These are phyloP conservation scores for Kuraishia borneana DNA, from an alignment of 805 yeast genomes.

Conservation along the genomic window DNA sequence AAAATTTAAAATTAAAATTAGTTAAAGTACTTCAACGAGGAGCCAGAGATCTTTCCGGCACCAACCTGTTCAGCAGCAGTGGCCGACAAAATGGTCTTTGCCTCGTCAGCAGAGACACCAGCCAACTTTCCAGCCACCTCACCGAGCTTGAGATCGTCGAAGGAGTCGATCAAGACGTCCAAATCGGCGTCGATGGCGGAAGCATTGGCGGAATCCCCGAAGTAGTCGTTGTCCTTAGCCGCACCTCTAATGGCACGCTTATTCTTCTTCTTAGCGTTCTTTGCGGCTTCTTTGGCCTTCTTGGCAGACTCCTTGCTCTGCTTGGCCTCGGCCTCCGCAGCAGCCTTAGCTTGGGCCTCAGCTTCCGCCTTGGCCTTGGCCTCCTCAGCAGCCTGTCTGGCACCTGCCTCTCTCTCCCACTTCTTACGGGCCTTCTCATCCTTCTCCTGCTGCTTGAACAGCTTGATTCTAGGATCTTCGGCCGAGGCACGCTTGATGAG, in stretches of 20 bases:
- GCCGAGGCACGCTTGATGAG: constrained; percentile 78
- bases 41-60: constrained; percentile 42
- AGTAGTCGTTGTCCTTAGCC: constrained; percentile 76
- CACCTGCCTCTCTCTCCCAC: constrained; percentile 98
- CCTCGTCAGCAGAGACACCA: constrained; percentile 38
- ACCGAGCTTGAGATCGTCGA: constrained; percentile 71
- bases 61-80: constrained; percentile 41
- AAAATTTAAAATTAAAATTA: neutral
- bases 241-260: constrained; percentile 51
- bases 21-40: constrained; percentile 42
- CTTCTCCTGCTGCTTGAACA: constrained; percentile 89
- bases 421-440: constrained; percentile 88
- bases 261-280: constrained; percentile 92
- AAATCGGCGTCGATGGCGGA: constrained; percentile 67
- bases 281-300: constrained; percentile 89
- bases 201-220: constrained; percentile 66
- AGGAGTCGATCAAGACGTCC: constrained; percentile 64
- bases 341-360: constrained; percentile 70
- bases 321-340: constrained; percentile 64
- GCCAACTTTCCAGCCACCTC: constrained; percentile 61
- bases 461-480: constrained; percentile 92
- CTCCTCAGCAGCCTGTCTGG: constrained; percentile 91
- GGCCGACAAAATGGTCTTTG: constrained; percentile 49
- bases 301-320: constrained; percentile 51
- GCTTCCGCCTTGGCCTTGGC: constrained; percentile 81